These are phyloP conservation scores for Fusarium scirpi DNA, from an alignment of 2,329 filamentous ascomycete species.

Conservation along the genomic window DNA sequence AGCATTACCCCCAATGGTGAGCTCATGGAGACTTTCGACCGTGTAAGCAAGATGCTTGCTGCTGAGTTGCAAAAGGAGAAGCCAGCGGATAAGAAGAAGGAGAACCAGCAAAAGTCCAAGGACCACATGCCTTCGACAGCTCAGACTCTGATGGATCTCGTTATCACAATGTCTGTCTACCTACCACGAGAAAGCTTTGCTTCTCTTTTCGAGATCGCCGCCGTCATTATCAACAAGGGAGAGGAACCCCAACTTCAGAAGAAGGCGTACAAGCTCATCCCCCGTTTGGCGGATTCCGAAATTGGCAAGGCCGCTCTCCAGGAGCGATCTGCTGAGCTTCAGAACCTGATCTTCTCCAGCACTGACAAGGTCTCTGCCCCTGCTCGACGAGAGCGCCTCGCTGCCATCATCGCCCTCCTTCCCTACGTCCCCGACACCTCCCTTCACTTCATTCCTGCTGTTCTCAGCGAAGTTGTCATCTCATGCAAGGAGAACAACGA, in stretches of 20 bases:
- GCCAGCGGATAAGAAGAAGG: constrained; percentile 69
- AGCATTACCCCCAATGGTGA: constrained; percentile 85
- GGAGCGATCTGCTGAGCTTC: constrained; percentile 82
- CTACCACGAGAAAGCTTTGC: constrained; percentile 88
- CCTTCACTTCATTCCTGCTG: constrained; percentile 91
- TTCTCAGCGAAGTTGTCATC: constrained; percentile 94
- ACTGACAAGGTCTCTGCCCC: constrained; percentile 88
- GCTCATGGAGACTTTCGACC: constrained; percentile 87
- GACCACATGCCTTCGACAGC: constrained; percentile 89
- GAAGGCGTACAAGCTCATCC: constrained; percentile 98
- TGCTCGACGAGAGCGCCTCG: constrained; percentile 85
- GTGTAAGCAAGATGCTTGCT: constrained; percentile 87
- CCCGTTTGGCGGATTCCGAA: constrained; percentile 85
- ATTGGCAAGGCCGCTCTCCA: constrained; percentile 80
- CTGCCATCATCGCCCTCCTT: constrained; percentile 84
- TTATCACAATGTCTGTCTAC: constrained; percentile 96
- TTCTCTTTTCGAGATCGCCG: constrained; percentile 86
- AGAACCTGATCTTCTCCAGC: constrained; percentile 82
- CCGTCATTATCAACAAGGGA: constrained; percentile 82
- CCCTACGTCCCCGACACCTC: constrained; percentile 81
- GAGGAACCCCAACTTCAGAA: constrained; percentile 95
- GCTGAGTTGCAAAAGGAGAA: constrained; percentile 70
- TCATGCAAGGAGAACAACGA: constrained; percentile 98
- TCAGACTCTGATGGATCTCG: constrained; percentile 95
- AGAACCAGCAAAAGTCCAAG: constrained; percentile 67